Percentiles rank a stretch among this genome's conserved stretches.
Evolutionary conservation across 192 early-diverging fungal species (phyloP).

Genomic region (Geranomyces michiganensis): DNA sequence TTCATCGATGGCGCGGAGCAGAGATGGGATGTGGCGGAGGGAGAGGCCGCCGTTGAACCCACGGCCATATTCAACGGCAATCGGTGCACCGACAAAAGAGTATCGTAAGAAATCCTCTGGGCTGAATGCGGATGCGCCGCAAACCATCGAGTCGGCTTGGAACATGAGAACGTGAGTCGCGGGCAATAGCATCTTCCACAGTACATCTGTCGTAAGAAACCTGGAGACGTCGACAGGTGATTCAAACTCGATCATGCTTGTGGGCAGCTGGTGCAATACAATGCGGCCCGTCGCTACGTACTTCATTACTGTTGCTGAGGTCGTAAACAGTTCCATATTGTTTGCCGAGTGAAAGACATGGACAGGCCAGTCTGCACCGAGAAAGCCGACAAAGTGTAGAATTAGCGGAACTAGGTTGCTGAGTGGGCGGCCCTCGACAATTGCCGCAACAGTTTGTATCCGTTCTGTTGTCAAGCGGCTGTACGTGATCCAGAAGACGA

Average conservation of each 20-base stretch:
- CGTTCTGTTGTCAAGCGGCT: no score
- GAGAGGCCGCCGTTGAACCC: conserved; percentile 15
- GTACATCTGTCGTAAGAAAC: conserved; percentile 11
- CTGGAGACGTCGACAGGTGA: conserved; percentile 7
- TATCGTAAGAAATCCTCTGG: conserved; percentile 17
- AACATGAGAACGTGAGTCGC: conserved; percentile 22
- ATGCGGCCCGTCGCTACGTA: conserved; percentile 1
- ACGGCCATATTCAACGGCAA: background rate
- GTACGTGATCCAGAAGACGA: no score
- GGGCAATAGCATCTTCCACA: conserved; percentile 20
- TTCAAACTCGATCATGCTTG: background rate
- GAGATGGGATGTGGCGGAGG: conserved; percentile 11
- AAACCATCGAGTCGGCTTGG: conserved; percentile 20
- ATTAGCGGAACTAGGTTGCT: conserved; percentile 12
- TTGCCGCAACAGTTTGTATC: conserved; percentile 1
- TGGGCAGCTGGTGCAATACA: background rate
- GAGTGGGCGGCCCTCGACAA: conserved; percentile 9
- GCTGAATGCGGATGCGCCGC: background rate
- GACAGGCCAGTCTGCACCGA: conserved; percentile 17
- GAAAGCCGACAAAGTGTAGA: conserved; percentile 15
- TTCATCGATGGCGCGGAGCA: background rate
- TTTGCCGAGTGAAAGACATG: conserved; percentile 9
- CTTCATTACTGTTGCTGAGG: background rate
- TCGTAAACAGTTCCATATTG: background rate
- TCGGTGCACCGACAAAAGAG: background rate